A percentile compares a stretch with the other conserved stretches of the same genome.
Evolutionary conservation across 2,329 filamentous ascomycete species (phyloP).

Genomic region (Penicillium sp.): DNA sequence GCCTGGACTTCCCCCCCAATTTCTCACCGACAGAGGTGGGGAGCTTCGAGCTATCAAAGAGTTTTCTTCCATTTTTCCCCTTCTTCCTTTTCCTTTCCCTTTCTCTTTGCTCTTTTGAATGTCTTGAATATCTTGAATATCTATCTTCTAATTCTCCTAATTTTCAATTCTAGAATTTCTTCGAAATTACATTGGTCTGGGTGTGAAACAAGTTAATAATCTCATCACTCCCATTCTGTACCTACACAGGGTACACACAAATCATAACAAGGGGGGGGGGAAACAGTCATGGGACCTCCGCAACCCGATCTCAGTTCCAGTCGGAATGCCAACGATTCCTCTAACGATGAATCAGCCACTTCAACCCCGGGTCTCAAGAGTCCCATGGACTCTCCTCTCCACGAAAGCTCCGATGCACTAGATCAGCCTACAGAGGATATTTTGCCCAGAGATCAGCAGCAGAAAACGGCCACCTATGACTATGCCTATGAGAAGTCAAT

Average conservation of each 20-base stretch:
- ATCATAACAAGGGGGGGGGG: background rate
- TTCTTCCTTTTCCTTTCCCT: background rate
- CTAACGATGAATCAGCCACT: conserved; percentile 8
- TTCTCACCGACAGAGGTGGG: background rate
- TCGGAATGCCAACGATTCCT: conserved; percentile 16
- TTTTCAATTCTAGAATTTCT: background rate
- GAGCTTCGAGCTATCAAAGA: background rate
- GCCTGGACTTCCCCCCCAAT: background rate
- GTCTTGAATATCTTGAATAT: background rate
- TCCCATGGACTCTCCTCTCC: conserved; percentile 6
- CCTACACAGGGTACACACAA: background rate
- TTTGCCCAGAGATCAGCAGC: conserved; percentile 40
- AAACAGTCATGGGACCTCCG: conserved; percentile 17
- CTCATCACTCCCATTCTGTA: background rate
- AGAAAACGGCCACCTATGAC: conserved; percentile 81
- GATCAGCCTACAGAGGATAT: conserved; percentile 18
- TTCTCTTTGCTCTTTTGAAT: no score
- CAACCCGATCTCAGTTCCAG: conserved; percentile 14
- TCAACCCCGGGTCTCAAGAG: conserved; percentile 7
- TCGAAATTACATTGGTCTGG: background rate
- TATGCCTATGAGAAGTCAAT: conserved; percentile 87
- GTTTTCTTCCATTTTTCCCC: background rate
- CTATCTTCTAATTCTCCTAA: background rate
- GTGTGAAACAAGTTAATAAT: background rate
- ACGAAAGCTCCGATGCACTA: conserved; percentile 8